Evolutionary conservation across 225 moss, liverwort and hornwort species (phyloP), one percentile per base, ranked within the genome.

Genomic region (Climacium dendroides): DNA sequence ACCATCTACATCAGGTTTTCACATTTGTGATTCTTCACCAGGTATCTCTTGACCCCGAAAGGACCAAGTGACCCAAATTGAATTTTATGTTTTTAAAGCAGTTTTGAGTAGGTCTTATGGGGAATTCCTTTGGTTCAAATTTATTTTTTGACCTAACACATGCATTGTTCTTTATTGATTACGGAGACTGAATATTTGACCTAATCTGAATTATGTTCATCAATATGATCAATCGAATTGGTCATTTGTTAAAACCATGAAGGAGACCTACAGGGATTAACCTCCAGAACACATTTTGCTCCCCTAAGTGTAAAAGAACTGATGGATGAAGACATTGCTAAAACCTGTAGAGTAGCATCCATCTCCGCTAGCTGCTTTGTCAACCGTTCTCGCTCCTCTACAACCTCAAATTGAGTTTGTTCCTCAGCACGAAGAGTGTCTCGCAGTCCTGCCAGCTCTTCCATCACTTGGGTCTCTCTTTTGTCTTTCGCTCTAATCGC

Each of bases 401-500:
- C 88, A 53, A 96, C 89, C 91, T 97, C 97, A 57, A 62, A 75
- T 60, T 93, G 95, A 55, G 95, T 91, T 90, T 96, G 96, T 85
- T 96, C 97, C 87, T 97, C 95, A 26, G 96, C 95, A 70, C 90
- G 92, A 43, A 96, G 88, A 55, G 96, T 93, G 91, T 97, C 97
- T 73, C 94, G 95, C 69, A 97, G 81, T 47, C 96, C 96, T 86
- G 97, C 97, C 75, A 97, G 85, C 86, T 96, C 97, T 89, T 97
- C 97, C 92, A 94, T 82, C 78, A 94, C 90, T 84, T 95, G 95
- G 19, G 96, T 97, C 88, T 97, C 97, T 74, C 91, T 93, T 87
- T 95, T 96, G 85, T 97, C 97, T 82, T 95, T 95, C n/a, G 89
- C 88, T 89, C 97, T 85, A 85, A 95, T 87, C 77, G 94, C 95